phyloP scores from a whole-genome alignment of 2,329 filamentous ascomycete genomes.

The Penicillium sclerotigenum region DNA sequence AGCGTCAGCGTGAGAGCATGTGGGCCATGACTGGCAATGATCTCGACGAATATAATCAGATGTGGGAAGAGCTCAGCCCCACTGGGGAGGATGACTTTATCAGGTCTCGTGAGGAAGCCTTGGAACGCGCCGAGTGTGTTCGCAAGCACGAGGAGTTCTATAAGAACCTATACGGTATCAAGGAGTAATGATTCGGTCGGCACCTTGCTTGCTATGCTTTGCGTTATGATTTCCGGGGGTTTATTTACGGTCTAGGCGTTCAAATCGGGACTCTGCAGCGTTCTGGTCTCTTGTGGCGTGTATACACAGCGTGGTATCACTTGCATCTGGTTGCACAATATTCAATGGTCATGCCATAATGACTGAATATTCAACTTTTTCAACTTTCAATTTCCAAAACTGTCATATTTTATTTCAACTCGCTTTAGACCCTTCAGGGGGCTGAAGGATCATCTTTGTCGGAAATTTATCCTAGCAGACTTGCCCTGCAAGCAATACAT shows the following conservation, averaged over 20 bases:
- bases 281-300: neutral
- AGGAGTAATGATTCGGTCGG: neutral
- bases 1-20: conserved; percentile 83
- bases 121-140: conserved; percentile 51
- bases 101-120: conserved; percentile 69
- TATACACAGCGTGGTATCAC: neutral
- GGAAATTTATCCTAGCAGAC: neutral
- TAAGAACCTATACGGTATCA: neutral
- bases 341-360: neutral
- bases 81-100: conserved; percentile 82
- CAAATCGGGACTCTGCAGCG: neutral
- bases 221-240: neutral
- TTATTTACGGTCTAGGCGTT: neutral
- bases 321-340: neutral
- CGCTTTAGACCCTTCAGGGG: neutral
- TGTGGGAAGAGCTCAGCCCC: conserved; percentile 86
- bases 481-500: neutral
- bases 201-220: neutral
- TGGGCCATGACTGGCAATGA: conserved; percentile 75
- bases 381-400: neutral
- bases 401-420: neutral
- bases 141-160: conserved; percentile 16
- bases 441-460: neutral
- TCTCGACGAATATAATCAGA: conserved; percentile 70
- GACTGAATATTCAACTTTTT: neutral